These are phyloP conservation scores for Phymatotrichopsis omnivora DNA, from an alignment of 2,329 filamentous ascomycete species.

Conservation along the genomic window DNA sequence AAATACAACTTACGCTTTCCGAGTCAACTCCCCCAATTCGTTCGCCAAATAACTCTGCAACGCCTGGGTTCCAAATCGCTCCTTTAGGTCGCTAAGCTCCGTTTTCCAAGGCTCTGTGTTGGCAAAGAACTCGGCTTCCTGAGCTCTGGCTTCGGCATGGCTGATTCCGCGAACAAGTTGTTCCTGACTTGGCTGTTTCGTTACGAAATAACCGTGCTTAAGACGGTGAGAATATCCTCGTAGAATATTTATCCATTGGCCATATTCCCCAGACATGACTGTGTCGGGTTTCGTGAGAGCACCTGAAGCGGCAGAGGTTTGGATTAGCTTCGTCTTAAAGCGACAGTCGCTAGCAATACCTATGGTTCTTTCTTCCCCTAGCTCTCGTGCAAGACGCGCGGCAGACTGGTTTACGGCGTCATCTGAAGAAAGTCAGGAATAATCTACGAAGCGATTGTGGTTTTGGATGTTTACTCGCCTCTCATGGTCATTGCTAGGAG, in stretches of 20 bases:
- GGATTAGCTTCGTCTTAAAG: neutral
- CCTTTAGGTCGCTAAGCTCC: slow-evolving; percentile 26
- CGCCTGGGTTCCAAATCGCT: slow-evolving; percentile 27
- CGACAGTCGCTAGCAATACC: slow-evolving; percentile 5
- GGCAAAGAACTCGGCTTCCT: slow-evolving; percentile 29
- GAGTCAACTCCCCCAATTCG: slow-evolving; percentile 20
- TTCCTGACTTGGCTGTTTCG: slow-evolving; percentile 30
- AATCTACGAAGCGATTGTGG: no score
- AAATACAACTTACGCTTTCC: slow-evolving; percentile 11
- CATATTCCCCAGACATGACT: slow-evolving; percentile 27
- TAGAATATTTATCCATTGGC: slow-evolving; percentile 30
- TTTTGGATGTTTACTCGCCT: slow-evolving; percentile 15
- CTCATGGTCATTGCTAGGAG: slow-evolving; percentile 31
- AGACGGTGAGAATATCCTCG: slow-evolving; percentile 29
- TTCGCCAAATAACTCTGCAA: slow-evolving; percentile 20
- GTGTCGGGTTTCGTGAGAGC: slow-evolving; percentile 31
- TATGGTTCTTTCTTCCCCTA: slow-evolving; percentile 30
- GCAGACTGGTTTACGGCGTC: slow-evolving; percentile 31
- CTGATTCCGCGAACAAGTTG: slow-evolving; percentile 26
- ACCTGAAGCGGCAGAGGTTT: slow-evolving; percentile 10
- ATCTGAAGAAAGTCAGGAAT: slow-evolving; percentile 21
- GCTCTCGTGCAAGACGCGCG: slow-evolving; percentile 28
- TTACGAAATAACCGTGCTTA: slow-evolving; percentile 30
- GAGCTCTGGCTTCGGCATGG: slow-evolving; percentile 25
- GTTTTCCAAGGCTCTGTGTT: slow-evolving; percentile 28